A percentile compares a stretch with the other conserved stretches of the same genome.
These are phyloP conservation scores for Ascosphaera aggregata DNA, from an alignment of 2,329 filamentous ascomycete species.

Conservation along the genomic window DNA sequence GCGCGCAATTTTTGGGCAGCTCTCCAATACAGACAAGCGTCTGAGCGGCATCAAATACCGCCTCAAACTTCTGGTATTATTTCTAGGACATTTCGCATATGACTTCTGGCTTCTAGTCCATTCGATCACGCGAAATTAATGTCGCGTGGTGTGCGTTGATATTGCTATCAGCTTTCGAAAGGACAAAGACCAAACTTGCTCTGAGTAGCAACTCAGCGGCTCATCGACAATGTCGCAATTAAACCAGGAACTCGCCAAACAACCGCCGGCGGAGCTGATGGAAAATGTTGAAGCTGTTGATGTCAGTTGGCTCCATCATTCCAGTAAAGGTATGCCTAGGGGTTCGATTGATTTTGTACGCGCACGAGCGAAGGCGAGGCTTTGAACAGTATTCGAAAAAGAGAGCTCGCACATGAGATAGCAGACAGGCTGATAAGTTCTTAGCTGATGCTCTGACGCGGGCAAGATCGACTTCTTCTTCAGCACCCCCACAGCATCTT, in stretches of 20 bases:
- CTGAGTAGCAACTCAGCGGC: too few relatives aligned
- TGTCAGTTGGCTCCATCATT: conserved; percentile 77
- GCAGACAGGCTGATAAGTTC: too few relatives aligned
- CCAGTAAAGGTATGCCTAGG: conserved; percentile 45
- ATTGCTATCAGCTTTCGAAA: too few relatives aligned
- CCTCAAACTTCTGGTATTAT: too few relatives aligned
- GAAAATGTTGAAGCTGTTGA: conserved; percentile 64
- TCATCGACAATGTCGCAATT: background rate
- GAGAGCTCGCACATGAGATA: background rate
- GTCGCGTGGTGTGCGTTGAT: too few relatives aligned
- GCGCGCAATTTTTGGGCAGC: background rate
- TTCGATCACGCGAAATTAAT: too few relatives aligned
- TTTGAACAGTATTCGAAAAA: background rate
- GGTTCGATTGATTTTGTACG: background rate
- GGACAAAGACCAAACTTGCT: too few relatives aligned
- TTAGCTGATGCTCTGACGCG: background rate
- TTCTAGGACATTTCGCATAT: too few relatives aligned
- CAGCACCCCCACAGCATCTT: background rate
- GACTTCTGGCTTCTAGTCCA: too few relatives aligned
- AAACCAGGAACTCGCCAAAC: background rate
- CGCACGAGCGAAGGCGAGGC: background rate
- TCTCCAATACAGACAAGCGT: background rate
- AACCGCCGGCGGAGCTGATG: conserved; percentile 24
- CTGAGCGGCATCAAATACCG: too few relatives aligned
- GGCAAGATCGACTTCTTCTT: background rate